Evolutionary conservation across 2,329 filamentous ascomycete species (phyloP).

Genomic region (Rutstroemia sp.): DNA sequence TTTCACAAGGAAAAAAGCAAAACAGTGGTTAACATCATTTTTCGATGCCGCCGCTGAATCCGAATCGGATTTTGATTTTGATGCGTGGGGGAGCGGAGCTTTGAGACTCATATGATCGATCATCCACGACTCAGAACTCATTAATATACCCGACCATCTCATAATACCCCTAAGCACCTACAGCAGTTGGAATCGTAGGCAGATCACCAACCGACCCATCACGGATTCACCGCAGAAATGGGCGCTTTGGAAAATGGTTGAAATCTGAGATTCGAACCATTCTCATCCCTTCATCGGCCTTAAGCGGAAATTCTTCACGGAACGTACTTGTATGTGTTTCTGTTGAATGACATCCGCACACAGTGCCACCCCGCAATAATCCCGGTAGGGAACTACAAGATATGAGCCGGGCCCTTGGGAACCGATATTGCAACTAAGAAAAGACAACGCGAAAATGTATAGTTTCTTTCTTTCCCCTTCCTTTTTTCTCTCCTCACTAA

Average conservation of each 20-base stretch:
- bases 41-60: neutral
- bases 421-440: neutral
- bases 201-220: too few species aligned
- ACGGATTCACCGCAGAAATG: too few species aligned
- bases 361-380: conserved; percentile 13
- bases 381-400: neutral
- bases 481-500: neutral
- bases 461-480: neutral
- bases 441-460: neutral
- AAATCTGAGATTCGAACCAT: too few species aligned
- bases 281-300: neutral
- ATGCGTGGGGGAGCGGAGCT: neutral
- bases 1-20: neutral
- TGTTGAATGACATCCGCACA: neutral
- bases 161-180: too few species aligned
- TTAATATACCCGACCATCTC: too few species aligned
- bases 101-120: too few species aligned
- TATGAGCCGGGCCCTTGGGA: conserved; percentile 10
- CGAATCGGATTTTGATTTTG: neutral
- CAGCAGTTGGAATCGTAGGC: too few species aligned
- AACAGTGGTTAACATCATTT: neutral
- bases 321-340: too few species aligned
- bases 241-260: neutral
- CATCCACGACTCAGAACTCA: too few species aligned
- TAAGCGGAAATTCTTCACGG: neutral